Evolutionary conservation across 768 basidiomycete genomes (phyloP), one percentile per base, ranked within the genome.

Genomic region (Phlebiopsis flavidoalba): DNA sequence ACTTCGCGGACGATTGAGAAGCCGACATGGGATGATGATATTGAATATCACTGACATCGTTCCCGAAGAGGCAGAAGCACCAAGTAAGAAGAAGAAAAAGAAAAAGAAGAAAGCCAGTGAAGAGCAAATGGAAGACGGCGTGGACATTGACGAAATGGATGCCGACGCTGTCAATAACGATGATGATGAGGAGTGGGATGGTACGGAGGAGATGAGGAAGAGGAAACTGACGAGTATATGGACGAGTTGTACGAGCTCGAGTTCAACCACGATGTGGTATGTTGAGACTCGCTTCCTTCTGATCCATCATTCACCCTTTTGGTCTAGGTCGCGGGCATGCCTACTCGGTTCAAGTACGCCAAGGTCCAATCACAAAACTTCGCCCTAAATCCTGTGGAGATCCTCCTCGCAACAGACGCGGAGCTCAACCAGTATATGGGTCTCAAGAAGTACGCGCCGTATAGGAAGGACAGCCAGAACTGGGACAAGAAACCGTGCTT

Each of bases 311-410:
- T 43, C 17, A 43, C 40, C 11, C 61, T 36, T 37, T 8, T 54
- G 15, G 14, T 64, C 22, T 68, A 95, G 95, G 87, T 96, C 54
- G 95, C 87, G 7, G 92, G 87, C 70, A 76, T 95, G 69, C 88
- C 94, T 1, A 98, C 95, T 0, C 88, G 93, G 11, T 99, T 99
- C 83, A 88, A 90, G 72, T 99, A 99, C 70, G 78, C 84, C n/a
- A 79, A 86, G 47, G 83, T 89, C 36, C 73, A 84, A 47, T 68
- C 84, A 0, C 79, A 88, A 61, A 72, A 71, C 35, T 95, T 81
- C 73, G 85, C 83, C 1, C 83, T 99, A 46, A 82, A 86, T 1
- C 85, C 96, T 0, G 84, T 80, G 4, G 95, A 99, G 67, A 92
- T 98, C 63, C 80, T 99, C 24, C 81, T 93, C 68, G 95, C 96